phyloP scores from a whole-genome alignment of 495 filamentous ascomycete genomes.

The Lophiostoma macrostomum region DNA sequence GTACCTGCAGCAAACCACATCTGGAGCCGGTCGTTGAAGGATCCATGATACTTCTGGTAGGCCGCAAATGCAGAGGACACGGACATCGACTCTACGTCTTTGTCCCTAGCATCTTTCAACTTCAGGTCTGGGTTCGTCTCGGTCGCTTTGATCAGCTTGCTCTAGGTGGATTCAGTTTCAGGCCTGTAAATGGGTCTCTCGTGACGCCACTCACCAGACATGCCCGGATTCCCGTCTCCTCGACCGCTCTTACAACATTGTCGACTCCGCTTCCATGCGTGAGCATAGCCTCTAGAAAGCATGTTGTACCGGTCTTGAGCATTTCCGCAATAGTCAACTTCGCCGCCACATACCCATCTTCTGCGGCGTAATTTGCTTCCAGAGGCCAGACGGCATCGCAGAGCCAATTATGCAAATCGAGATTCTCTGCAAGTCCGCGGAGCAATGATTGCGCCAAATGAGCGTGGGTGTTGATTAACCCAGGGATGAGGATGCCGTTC shows the following conservation, averaged over 20 bases:
- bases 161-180: too few species aligned
- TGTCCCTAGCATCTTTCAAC: conserved; percentile 25
- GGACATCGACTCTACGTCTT: conserved; percentile 28
- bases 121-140: conserved; percentile 12
- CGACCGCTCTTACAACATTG: conserved; percentile 46
- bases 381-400: conserved; percentile 51
- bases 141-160: conserved; percentile 41
- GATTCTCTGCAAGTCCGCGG: conserved; percentile 49
- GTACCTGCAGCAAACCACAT: conserved; percentile 14
- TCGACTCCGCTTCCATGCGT: conserved; percentile 49
- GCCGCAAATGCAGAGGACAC: conserved; percentile 8
- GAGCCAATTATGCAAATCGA: conserved; percentile 48
- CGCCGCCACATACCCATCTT: conserved; percentile 50
- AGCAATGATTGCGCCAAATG: conserved; percentile 51
- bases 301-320: conserved; percentile 52
- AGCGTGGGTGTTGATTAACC: conserved; percentile 50
- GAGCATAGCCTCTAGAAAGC: conserved; percentile 54
- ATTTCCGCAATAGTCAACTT: conserved; percentile 50
- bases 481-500: conserved; percentile 49
- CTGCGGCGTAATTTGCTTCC: conserved; percentile 46
- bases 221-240: conserved; percentile 49
- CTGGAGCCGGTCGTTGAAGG: conserved; percentile 4
- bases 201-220: conserved; percentile 42
- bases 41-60: conserved; percentile 5
- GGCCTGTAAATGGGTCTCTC: too few species aligned